Base-by-base conservation (phyloP, 2,329 filamentous ascomycete genomes). In the Penicillium brevicompactum region DNA sequence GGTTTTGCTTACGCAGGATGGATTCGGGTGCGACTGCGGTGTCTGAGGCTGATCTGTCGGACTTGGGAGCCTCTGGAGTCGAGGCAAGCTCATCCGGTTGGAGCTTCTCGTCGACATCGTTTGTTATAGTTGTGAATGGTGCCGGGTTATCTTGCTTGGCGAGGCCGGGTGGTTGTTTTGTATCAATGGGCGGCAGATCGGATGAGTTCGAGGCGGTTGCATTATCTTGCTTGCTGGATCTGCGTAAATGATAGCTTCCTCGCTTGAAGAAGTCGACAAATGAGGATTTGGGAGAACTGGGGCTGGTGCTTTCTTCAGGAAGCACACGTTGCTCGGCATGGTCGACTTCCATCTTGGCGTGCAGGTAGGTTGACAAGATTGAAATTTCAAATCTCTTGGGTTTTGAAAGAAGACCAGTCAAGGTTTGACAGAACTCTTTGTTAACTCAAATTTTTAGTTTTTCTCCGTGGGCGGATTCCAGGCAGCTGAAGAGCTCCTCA, bases 1-100 rank as follows among this genome's bases (percentile, higher is more conserved):
- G 37, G 40, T 57, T 57, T 30, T 32, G 53, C 37, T 54, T 57
- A 24, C 43, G 42, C 31, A 57, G 38, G 9, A 57, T 57, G 4
- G 55, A 52, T n/a, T 53, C 55, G 1, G 22, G 18, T 11, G 50
- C 9, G 4, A 37, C 38, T 41, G 38, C 5, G 4, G 38, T 21
- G 2, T 41, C 38, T 8, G 38, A 41, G 7, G 16, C 16, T 21
- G 10, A 18, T 41, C 16, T 5, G 4, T 41, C 18, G 9, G 16
- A 10, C 7, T 18, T 18, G 38, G 18, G 7, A 2, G 13, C n/a
- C 9, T 41, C 38, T 22, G 16, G 2, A 7, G 6, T 16, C 10
- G 38, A 2, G 3, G 18, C 38, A 16, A n/a, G n/a, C 38, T 41
- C 38, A 7, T 41, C 11, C 14, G 3, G 13, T 37, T 37, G 34